Evolutionary conservation across 768 basidiomycete genomes (phyloP), one percentile per base, ranked within the genome.

Genomic region (Leccinum ochraceum): DNA sequence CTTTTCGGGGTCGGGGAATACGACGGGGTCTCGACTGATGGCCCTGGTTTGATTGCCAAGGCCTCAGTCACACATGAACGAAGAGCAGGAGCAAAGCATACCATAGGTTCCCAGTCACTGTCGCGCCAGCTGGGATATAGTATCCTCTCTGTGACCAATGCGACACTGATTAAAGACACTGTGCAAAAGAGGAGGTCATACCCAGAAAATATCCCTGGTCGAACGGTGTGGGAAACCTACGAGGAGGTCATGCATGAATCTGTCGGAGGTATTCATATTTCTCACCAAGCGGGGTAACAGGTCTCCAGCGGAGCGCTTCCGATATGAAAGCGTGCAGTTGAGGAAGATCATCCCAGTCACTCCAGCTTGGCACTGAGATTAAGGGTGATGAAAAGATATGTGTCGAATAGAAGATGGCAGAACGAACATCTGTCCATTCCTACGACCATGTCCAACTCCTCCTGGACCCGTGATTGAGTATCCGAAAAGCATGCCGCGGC

Each of bases 161-260:
- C 44, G 10, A 51, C 0, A 2, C 36, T 36, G 9, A 28, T 32
- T 6, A 3, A 11, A 79, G 77, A 77, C 79, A 63, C 24, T 16
- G 13, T 6, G 16, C 1, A 22, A 22, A 20, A 28, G 26, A 22
- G 11, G 11, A 11, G 4, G 2, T n/a, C 57, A 5, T 30, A 85
- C 85, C 83, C 84, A 90, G 24, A 83, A 69, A 30, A 90, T 80
- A 57, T 89, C 87, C 56, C 79, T 81, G 0, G 85, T 89, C 0
- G 86, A 81, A 49, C 81, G 81, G 64, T 89, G 88, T 0, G 84
- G 74, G 57, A 87, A 81, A 0, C 87, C 68, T 71, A 16, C 14
- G 3, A 17, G 30, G 42, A 6, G 3, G 34, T 46, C 4, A 22
- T 30, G 3, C 6, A 20, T 22, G n/a, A 6, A 32, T 17, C 26